phyloP scores from a whole-genome alignment of 805 yeast species.

The Saturnispora mendoncae region DNA sequence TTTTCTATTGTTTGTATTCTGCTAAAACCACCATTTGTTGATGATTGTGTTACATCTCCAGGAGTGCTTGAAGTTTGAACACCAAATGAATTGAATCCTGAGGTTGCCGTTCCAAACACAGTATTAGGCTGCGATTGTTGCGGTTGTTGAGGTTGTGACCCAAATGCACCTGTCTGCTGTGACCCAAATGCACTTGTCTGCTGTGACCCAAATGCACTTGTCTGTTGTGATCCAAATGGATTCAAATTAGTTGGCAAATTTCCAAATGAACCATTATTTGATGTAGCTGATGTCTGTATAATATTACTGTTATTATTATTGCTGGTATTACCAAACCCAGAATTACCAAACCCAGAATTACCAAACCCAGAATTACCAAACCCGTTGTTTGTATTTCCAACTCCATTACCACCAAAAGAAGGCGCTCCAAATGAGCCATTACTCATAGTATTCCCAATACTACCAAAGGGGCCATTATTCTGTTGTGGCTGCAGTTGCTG shows the following conservation, averaged over 20 bases:
- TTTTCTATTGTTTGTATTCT: no score
- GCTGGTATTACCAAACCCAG: neutral
- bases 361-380: slow-evolving; percentile 5
- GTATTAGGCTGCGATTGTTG: no score
- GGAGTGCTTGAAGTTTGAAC: no score
- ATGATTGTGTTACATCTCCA: no score
- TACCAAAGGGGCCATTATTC: neutral
- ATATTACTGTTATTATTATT: neutral
- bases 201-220: slow-evolving; percentile 1
- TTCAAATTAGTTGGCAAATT: neutral
- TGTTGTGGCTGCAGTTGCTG: neutral
- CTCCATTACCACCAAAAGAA: neutral
- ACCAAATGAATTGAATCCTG: no score
- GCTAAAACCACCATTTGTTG: no score
- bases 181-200: slow-evolving; percentile 46
- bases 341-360: slow-evolving; percentile 1
- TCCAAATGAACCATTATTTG: neutral
- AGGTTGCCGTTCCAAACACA: no score
- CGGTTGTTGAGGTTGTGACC: neutral
- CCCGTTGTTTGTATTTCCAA: neutral
- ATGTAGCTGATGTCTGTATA: no score
- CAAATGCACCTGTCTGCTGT: slow-evolving; percentile 15
- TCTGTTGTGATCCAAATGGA: slow-evolving; percentile 5
- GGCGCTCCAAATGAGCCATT: neutral
- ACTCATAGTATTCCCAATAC: no score